Base-by-base conservation (phyloP, 805 yeast species). In the Saccharomycopsis sp. region DNA sequence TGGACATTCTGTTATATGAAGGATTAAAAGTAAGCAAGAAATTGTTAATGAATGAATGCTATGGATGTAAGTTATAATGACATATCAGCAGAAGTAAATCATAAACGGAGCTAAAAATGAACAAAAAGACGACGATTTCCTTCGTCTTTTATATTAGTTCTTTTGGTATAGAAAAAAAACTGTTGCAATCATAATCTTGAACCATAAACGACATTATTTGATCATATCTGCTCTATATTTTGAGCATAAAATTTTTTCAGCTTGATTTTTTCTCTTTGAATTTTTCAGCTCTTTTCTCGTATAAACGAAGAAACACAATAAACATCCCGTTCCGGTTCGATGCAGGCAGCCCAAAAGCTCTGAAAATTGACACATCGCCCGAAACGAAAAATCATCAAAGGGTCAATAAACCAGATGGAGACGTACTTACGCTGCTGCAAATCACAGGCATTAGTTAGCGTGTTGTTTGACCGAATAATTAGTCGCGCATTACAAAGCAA, bases 1-100 rank as follows among this genome's bases (percentile, higher is more conserved):
- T 72, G 48, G 48, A 44, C 59, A 64, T 18, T 2, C 34, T n/a
- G 20, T 4, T 51, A 2, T 29, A n/a, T n/a, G n/a, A n/a, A n/a
- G n/a, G 18, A 12, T 44, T 4, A 12, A 20, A 12, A 18, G 48
- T 16, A 44, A 44, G 18, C 16, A 18, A 44, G 21, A 44, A 44
- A 44, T 44, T n/a, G 21, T 5, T n/a, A 44, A 44, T 44, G 16
- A 44, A 44, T 12, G 21, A 5, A 44, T 12, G 21, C 48, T 29
- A 5, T 8, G 16, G 48, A 44, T 12, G 21, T n/a, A 5, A 44
- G 48, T 7, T 44, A 18, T 16, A 44, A 5, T 44, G 21, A 44
- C 18, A 44, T n/a, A 5, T 44, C 21, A 44, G 18, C 7, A 12
- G 21, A 44, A 44, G 16, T 44, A 18, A 44, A 44, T 44, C 16